Evolutionary conservation across 768 basidiomycete genomes (phyloP).

Genomic region (Lentinus brumalis): DNA sequence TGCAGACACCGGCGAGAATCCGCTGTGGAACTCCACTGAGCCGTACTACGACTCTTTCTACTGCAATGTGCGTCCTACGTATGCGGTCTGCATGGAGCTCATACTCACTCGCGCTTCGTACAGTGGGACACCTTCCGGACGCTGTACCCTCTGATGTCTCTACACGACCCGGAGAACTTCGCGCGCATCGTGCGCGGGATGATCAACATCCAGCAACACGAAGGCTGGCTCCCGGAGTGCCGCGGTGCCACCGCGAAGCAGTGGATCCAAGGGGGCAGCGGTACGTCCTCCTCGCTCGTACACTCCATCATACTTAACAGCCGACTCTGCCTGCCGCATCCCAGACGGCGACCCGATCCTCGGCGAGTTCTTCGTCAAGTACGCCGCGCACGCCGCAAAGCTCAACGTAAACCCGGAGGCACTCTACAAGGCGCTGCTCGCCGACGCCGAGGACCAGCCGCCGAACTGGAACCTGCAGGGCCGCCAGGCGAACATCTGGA

Average conservation of each 20-base stretch:
- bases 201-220: slow-evolving; percentile 67
- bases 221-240: slow-evolving; percentile 74
- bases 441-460: slow-evolving; percentile 59
- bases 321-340: no score
- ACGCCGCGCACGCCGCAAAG: slow-evolving; percentile 46
- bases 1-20: slow-evolving; percentile 64
- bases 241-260: slow-evolving; percentile 55
- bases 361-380: slow-evolving; percentile 69
- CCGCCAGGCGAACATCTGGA: slow-evolving; percentile 59
- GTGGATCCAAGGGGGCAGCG: slow-evolving; percentile 62
- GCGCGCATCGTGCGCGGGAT: slow-evolving; percentile 62
- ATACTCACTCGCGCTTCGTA: no score
- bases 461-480: slow-evolving; percentile 67
- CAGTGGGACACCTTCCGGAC: slow-evolving; percentile 72
- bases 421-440: slow-evolving; percentile 58
- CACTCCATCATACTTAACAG: no score
- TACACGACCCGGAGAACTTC: slow-evolving; percentile 63
- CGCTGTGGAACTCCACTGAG: slow-evolving; percentile 62
- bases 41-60: slow-evolving; percentile 71
- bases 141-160: slow-evolving; percentile 60
- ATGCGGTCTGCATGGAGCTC: no score
- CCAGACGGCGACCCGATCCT: slow-evolving; percentile 65
- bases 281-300: slow-evolving; percentile 32
- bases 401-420: slow-evolving; percentile 50
- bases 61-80: not conserved